A percentile compares a stretch with the other conserved stretches of the same genome.
These are phyloP conservation scores for Alternaria viburni DNA, from an alignment of 2,329 filamentous ascomycete genomes.

Conservation along the genomic window DNA sequence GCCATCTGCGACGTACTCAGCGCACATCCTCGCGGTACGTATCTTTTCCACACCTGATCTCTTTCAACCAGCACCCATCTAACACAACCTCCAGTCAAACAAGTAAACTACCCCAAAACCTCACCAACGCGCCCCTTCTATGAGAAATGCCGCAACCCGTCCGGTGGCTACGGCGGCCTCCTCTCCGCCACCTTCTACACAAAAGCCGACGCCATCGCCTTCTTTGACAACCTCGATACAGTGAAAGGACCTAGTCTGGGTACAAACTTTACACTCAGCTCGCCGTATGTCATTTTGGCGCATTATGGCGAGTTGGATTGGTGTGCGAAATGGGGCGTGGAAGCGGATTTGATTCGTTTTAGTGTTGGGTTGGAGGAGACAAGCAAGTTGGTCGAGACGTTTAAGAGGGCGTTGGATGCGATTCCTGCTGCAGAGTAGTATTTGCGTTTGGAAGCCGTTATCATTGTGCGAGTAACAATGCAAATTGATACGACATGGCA, in stretches of 20 bases:
- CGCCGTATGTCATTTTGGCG: conserved; percentile 88
- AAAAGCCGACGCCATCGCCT: conserved; percentile 73
- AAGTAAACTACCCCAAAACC: conserved; percentile 86
- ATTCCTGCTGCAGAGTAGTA: conserved; percentile 32
- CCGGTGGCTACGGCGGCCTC: conserved; percentile 87
- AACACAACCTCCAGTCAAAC: conserved; percentile 64
- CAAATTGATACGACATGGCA: not conserved
- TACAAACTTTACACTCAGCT: conserved; percentile 94
- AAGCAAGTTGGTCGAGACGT: conserved; percentile 66
- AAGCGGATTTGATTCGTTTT: conserved; percentile 79
- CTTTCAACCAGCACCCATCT: not conserved
- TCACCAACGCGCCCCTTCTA: conserved; percentile 74
- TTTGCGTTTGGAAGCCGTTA: not conserved
- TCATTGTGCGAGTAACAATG: not conserved
- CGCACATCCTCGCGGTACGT: conserved; percentile 59
- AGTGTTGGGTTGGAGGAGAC: conserved; percentile 90
- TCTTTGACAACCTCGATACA: conserved; percentile 85
- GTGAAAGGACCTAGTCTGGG: conserved; percentile 94
- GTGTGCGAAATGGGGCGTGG: conserved; percentile 79
- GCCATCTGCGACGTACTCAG: conserved; percentile 76
- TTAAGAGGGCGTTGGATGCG: conserved; percentile 73
- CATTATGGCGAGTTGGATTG: conserved; percentile 94
- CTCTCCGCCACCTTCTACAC: conserved; percentile 82
- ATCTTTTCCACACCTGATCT: not conserved
- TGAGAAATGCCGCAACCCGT: conserved; percentile 74